A percentile compares a stretch with the other conserved stretches of the same genome.
Evolutionary conservation across 345 rosid genomes (phyloP).

Genomic region (Aethionema arabicum): DNA sequence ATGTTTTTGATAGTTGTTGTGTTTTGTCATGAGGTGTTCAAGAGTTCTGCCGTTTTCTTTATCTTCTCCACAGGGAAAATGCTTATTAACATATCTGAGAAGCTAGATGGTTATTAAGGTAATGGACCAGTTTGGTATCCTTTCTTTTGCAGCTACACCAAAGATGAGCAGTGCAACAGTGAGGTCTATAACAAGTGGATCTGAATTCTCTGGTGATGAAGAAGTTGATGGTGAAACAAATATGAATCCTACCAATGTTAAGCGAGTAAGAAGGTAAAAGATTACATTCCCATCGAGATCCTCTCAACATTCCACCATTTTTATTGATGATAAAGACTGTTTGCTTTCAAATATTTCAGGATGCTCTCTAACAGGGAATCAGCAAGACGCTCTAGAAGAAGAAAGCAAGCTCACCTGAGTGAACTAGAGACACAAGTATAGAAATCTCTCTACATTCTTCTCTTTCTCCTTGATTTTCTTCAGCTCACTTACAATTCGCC

Average conservation of each 20-base stretch:
- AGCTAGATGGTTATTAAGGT: constrained; percentile 18
- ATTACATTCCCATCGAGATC: not conserved
- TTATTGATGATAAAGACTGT: constrained; percentile 16
- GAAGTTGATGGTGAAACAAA: constrained; percentile 76
- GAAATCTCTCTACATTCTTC: constrained; percentile 7
- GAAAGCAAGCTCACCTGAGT: constrained; percentile 87
- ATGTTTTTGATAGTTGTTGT: constrained; percentile 14
- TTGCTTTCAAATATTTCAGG: constrained; percentile 43
- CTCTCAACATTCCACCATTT: constrained; percentile 31
- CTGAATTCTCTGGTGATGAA: constrained; percentile 81
- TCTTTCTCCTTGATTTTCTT: constrained; percentile 5
- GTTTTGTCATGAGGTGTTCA: not conserved
- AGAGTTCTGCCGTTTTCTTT: not conserved
- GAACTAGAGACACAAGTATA: constrained; percentile 91
- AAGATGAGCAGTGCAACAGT: constrained; percentile 42
- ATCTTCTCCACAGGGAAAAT: too few relatives aligned
- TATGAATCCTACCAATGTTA: constrained; percentile 64
- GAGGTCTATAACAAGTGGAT: constrained; percentile 68
- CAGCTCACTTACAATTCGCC: constrained; percentile 7
- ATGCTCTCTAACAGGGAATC: constrained; percentile 98
- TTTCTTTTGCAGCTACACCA: constrained; percentile 36
- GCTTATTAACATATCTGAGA: too few relatives aligned
- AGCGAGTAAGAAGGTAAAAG: constrained; percentile 77
- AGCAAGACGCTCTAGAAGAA: constrained; percentile 91
- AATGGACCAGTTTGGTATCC: constrained; percentile 34